Evolutionary conservation across 345 rosid species (phyloP).

Genomic region (Salix viminalis): DNA sequence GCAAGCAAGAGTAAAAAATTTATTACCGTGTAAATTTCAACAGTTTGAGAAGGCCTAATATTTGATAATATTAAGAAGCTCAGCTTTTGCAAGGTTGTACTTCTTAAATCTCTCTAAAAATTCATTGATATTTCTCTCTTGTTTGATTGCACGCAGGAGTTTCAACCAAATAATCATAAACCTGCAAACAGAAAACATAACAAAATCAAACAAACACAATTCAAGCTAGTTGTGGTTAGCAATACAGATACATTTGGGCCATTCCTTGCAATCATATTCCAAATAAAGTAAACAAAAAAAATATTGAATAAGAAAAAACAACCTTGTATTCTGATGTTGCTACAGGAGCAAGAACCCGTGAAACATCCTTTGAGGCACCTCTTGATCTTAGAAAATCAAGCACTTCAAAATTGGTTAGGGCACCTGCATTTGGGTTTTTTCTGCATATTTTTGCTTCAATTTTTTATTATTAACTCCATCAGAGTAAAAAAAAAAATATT

Average conservation of each 20-base stretch:
- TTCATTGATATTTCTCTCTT: slow-evolving; percentile 43
- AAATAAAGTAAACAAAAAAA: neutral
- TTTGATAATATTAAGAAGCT: slow-evolving; percentile 73
- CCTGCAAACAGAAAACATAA: slow-evolving; percentile 31
- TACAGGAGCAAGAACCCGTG: slow-evolving; percentile 57
- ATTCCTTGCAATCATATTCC: neutral
- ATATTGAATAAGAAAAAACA: neutral
- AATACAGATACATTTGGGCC: too few relatives aligned
- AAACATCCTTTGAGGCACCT: slow-evolving; percentile 70
- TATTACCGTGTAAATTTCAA: slow-evolving; percentile 60
- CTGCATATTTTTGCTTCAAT: slow-evolving; percentile 31
- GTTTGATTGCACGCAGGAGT: slow-evolving; percentile 58
- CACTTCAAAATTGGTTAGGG: slow-evolving; percentile 70
- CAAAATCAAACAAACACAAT: neutral
- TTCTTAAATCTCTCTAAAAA: slow-evolving; percentile 51
- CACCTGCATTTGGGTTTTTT: slow-evolving; percentile 62
- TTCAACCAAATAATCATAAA: slow-evolving; percentile 62
- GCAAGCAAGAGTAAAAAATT: slow-evolving; percentile 2
- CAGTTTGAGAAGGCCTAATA: slow-evolving; percentile 46
- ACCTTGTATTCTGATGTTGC: slow-evolving; percentile 73
- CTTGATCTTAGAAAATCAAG: slow-evolving; percentile 58
- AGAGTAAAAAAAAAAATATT: neutral
- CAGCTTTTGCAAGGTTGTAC: slow-evolving; percentile 69
- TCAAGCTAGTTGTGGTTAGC: too few relatives aligned
- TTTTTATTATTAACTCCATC: neutral